Evolutionary conservation across 257 asterid genomes (phyloP).

Genomic region (Plectranthus barbatus): DNA sequence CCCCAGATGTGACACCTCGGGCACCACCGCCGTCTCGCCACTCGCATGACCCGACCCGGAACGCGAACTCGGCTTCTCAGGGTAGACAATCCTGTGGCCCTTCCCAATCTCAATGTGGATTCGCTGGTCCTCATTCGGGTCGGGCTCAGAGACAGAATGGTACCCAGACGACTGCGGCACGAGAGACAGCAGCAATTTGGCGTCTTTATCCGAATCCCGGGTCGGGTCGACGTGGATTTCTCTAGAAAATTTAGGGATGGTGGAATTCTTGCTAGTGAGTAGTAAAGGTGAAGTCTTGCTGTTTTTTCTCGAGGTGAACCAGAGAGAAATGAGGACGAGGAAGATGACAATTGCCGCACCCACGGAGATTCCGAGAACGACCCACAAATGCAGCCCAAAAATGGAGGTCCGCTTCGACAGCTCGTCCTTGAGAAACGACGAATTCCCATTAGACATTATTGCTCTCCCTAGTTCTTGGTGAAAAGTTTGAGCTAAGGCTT

Average conservation of each 20-base stretch:
- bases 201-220: slow-evolving; percentile 19
- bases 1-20: slow-evolving; percentile 88
- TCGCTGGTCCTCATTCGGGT: slow-evolving; percentile 30
- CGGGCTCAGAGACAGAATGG: slow-evolving; percentile 22
- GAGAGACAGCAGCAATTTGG: slow-evolving; percentile 25
- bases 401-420: slow-evolving; percentile 58
- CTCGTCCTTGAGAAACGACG: slow-evolving; percentile 35
- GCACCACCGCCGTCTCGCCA: slow-evolving; percentile 29
- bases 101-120: slow-evolving; percentile 62
- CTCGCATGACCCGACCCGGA: slow-evolving; percentile 46
- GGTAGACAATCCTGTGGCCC: slow-evolving; percentile 50
- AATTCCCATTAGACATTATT: slow-evolving; percentile 36
- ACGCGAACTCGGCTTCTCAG: slow-evolving; percentile 30
- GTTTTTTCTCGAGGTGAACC: slow-evolving; percentile 55
- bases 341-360: slow-evolving; percentile 64
- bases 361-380: slow-evolving; percentile 62
- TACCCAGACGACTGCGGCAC: slow-evolving; percentile 16
- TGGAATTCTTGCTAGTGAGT: slow-evolving; percentile 26
- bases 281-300: slow-evolving; percentile 20
- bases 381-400: slow-evolving; percentile 73
- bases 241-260: slow-evolving; percentile 55
- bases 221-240: slow-evolving; percentile 64
- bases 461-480: neutral
- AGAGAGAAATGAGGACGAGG: slow-evolving; percentile 55
- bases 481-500: neutral